Evolutionary conservation across 2,329 filamentous ascomycete genomes (phyloP).

Genomic region (Catunica adiposa): DNA sequence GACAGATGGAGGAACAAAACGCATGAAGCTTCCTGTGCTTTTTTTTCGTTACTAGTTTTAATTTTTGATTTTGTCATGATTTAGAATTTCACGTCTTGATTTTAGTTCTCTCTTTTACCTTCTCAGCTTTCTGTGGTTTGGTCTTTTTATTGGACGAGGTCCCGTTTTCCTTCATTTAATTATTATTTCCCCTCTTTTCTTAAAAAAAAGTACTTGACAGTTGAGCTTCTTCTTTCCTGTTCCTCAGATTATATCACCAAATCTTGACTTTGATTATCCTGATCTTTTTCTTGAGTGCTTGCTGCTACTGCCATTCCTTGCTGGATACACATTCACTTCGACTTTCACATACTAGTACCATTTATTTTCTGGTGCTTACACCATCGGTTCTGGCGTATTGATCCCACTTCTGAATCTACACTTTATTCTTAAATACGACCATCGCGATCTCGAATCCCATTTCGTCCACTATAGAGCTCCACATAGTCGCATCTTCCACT

Average conservation of each 20-base stretch:
- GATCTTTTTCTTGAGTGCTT: background rate
- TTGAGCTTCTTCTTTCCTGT: too few relatives aligned
- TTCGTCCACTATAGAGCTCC: background rate
- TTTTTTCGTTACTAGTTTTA: background rate
- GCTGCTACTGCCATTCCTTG: background rate
- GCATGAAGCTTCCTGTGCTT: background rate
- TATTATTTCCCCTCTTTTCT: background rate
- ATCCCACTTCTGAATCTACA: background rate
- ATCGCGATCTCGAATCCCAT: background rate
- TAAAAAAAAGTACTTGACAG: background rate
- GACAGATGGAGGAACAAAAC: background rate
- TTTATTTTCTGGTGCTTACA: constrained; percentile 1
- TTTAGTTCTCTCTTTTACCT: background rate
- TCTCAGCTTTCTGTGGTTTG: constrained; percentile 5
- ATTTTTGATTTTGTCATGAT: background rate
- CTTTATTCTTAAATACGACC: background rate
- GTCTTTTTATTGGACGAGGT: background rate
- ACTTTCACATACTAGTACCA: too few relatives aligned
- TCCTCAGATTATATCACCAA: too few relatives aligned
- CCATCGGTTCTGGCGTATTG: background rate
- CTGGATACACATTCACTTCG: too few relatives aligned
- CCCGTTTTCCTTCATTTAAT: background rate
- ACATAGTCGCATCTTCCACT: background rate
- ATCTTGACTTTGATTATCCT: background rate
- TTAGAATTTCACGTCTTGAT: background rate